phyloP scores from a whole-genome alignment of 2,329 filamentous ascomycete genomes.

The Colletotrichum paranaense region DNA sequence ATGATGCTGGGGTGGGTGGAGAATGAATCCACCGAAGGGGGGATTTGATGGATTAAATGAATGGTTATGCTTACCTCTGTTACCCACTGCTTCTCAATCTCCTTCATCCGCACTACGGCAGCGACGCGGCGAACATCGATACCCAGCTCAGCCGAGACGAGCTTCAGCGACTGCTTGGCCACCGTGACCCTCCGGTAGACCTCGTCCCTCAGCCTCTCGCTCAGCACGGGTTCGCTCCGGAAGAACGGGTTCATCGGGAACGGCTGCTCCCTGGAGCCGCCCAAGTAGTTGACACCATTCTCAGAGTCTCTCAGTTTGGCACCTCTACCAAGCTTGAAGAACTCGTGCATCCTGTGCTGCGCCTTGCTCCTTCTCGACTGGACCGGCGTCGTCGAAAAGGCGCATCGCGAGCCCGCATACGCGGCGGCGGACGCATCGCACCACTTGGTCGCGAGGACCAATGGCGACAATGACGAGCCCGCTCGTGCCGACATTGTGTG shows the following conservation, averaged over 20 bases:
- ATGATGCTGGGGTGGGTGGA: slow-evolving; percentile 43
- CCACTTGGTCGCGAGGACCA: slow-evolving; percentile 24
- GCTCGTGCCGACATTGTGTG: slow-evolving; percentile 21
- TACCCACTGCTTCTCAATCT: slow-evolving; percentile 84
- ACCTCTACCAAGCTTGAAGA: slow-evolving; percentile 40
- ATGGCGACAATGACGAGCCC: slow-evolving; percentile 27
- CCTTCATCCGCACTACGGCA: slow-evolving; percentile 86
- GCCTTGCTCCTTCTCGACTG: slow-evolving; percentile 50
- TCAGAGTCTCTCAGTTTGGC: too few relatives aligned
- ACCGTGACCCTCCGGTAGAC: slow-evolving; percentile 77
- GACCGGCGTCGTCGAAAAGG: slow-evolving; percentile 54
- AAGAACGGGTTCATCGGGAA: slow-evolving; percentile 83
- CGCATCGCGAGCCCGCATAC: slow-evolving; percentile 32
- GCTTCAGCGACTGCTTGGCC: slow-evolving; percentile 76
- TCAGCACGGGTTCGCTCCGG: slow-evolving; percentile 77
- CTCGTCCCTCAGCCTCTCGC: slow-evolving; percentile 76
- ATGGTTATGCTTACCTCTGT: slow-evolving; percentile 71
- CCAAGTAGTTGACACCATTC: slow-evolving; percentile 48
- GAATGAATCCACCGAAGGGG: background rate
- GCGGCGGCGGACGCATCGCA: slow-evolving; percentile 7
- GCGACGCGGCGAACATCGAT: slow-evolving; percentile 87
- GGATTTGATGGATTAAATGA: background rate
- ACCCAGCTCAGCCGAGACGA: slow-evolving; percentile 80
- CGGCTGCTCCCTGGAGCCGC: slow-evolving; percentile 59
- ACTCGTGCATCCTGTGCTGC: slow-evolving; percentile 52